Evolutionary conservation across 164 flowering plant species (phyloP).

Genomic region (Piper longum): DNA sequence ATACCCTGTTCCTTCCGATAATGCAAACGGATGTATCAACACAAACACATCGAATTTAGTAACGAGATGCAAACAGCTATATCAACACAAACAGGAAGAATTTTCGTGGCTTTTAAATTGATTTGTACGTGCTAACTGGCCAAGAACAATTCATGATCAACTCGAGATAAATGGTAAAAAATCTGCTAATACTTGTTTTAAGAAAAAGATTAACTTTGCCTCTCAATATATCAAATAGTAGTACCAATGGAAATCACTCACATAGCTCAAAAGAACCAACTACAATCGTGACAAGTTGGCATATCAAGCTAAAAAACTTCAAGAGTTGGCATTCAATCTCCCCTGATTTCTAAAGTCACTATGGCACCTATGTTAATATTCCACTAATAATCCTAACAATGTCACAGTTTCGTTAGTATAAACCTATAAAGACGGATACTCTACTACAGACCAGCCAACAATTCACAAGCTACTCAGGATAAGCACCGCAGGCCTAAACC

Average conservation of each 20-base stretch:
- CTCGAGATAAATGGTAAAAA: no score
- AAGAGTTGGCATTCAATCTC: not conserved
- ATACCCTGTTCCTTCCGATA: not conserved
- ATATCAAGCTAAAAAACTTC: not conserved
- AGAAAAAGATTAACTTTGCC: no score
- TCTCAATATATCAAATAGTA: no score
- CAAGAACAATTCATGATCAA: no score
- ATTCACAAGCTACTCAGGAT: no score
- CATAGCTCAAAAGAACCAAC: no score
- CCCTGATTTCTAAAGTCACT: not conserved
- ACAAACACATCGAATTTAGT: no score
- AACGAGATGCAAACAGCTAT: not conserved
- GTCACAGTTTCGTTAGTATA: not conserved
- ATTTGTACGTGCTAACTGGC: not conserved
- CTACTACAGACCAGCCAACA: no score
- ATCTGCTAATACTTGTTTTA: no score
- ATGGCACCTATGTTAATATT: not conserved
- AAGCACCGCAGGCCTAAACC: no score
- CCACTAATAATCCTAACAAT: not conserved
- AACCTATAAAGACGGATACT: no score
- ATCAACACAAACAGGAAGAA: not conserved
- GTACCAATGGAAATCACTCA: not conserved
- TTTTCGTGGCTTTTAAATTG: not conserved
- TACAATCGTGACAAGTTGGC: not conserved
- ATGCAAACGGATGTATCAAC: not conserved